Evolutionary conservation across 2,329 filamentous ascomycete genomes (phyloP), one percentile per base, ranked within the genome.

Genomic region (Penicillium psychrosexuale): DNA sequence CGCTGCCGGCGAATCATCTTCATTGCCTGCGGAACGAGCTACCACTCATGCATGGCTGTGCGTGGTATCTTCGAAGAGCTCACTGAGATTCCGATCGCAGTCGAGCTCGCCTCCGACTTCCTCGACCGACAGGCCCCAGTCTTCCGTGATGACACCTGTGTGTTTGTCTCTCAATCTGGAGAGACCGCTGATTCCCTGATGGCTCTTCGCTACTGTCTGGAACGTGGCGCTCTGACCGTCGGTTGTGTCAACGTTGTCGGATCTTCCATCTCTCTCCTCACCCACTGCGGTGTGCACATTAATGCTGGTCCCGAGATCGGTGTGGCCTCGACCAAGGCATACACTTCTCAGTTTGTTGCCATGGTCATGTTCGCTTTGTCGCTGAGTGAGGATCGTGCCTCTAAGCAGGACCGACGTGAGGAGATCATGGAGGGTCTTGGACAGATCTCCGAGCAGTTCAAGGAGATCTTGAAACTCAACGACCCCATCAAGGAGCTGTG

Each of bases 291-390:
- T 91, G 94, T 99, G 53, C 94, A 99, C 82, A 92, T 99, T 82
- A 99, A 99, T 78, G 94, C 94, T 65, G 94, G 94, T 54, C 94
- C 94, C 51, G 94, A 99, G 77, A 97, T 99, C 61, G 94, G 94
- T 86, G 94, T 99, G 63, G 94, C 94, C 57, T 97, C 93, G 44
- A 99, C 94, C 76, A 99, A 99, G 83, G 94, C 94, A 37, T 99
- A 99, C 80, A 99, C 94, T 13, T 97, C 94, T 44, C 94, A 99
- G 75, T 99, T 97, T 76, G 91, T 99, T 71, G 96, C 94, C 74
- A 97, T 99, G 91, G 89, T 97, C 78, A 99, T 99, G 94, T 97
- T 99, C 70, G 94, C 94, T 7, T 82, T 99, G 61, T 97, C 92
- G 30, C 84, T 99, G 55, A 94, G 90, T 70, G 94, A 99, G 79